These are phyloP conservation scores for Penicillium fuscoglaucum DNA, from an alignment of 2,329 filamentous ascomycete genomes.

Conservation along the genomic window DNA sequence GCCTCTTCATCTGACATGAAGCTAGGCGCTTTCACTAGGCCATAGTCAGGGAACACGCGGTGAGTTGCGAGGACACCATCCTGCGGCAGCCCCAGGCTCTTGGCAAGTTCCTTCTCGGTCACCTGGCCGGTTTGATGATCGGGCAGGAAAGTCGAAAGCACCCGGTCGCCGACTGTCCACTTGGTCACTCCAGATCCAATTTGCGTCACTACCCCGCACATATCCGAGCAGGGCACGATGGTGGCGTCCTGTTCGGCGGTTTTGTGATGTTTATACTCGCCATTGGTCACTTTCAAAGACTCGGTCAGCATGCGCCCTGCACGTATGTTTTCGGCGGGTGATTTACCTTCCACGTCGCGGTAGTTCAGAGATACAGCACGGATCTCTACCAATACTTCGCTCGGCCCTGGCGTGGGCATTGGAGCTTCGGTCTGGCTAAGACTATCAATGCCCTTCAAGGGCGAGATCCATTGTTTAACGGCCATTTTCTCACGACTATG, in stretches of 20 bases:
- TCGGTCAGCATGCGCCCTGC: background rate
- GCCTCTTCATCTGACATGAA: conserved; percentile 43
- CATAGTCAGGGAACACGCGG: conserved; percentile 43
- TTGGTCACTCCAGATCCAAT: conserved; percentile 49
- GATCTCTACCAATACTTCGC: conserved; percentile 57
- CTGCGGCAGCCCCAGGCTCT: conserved; percentile 62
- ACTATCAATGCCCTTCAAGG: conserved; percentile 58
- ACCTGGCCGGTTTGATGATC: conserved; percentile 61
- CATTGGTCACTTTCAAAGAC: conserved; percentile 57
- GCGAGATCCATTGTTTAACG: conserved; percentile 55
- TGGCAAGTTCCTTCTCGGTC: conserved; percentile 54
- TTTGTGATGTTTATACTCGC: conserved; percentile 67
- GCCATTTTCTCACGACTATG: conserved; percentile 14
- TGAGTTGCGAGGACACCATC: conserved; percentile 48
- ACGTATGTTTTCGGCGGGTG: background rate
- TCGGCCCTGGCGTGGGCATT: conserved; percentile 51
- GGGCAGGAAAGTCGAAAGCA: conserved; percentile 62
- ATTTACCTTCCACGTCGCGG: conserved; percentile 48
- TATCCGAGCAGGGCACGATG: conserved; percentile 68
- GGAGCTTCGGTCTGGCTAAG: conserved; percentile 48
- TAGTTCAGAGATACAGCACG: conserved; percentile 57
- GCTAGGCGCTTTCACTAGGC: conserved; percentile 43
- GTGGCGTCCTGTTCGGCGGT: conserved; percentile 45
- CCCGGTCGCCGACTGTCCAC: conserved; percentile 62
- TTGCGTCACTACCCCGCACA: conserved; percentile 62